These are phyloP conservation scores for Blastobotrys ciferrii DNA, from an alignment of 1,139 yeast genomes.

Conservation along the genomic window DNA sequence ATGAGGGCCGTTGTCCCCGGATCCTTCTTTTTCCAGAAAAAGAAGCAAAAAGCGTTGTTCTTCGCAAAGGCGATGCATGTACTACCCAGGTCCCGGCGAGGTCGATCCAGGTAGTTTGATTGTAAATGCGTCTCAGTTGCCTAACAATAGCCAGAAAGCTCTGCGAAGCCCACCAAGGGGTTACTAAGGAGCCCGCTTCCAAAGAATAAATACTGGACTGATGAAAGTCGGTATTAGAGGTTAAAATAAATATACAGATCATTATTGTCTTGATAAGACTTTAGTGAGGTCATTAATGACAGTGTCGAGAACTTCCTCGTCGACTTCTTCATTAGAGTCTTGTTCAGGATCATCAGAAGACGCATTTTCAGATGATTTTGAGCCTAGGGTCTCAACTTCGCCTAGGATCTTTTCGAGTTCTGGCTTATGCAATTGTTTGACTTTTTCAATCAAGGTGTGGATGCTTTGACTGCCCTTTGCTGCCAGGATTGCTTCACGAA, in stretches of 20 bases:
- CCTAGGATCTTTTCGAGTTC: conserved; percentile 23
- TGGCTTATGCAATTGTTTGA: conserved; percentile 33
- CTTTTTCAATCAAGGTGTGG: conserved; percentile 64
- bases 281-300: conserved; percentile 25
- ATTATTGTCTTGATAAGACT: conserved; percentile 1
- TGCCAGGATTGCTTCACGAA: conserved; percentile 71
- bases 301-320: conserved; percentile 20
- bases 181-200: too few species aligned
- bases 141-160: too few species aligned
- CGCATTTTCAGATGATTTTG: neutral
- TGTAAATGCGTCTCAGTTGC: too few species aligned
- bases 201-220: too few species aligned
- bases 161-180: too few species aligned
- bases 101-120: too few species aligned
- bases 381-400: conserved; percentile 1
- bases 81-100: too few species aligned
- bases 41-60: too few species aligned
- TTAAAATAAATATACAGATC: neutral
- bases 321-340: conserved; percentile 9
- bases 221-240: too few species aligned
- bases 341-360: neutral
- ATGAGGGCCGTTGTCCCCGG: too few species aligned
- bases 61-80: too few species aligned
- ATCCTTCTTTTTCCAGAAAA: too few species aligned
- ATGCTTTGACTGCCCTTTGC: conserved; percentile 78